Conservation (phyloP, 306 rosid genomes). For the Quercus aquifolioides region DNA sequence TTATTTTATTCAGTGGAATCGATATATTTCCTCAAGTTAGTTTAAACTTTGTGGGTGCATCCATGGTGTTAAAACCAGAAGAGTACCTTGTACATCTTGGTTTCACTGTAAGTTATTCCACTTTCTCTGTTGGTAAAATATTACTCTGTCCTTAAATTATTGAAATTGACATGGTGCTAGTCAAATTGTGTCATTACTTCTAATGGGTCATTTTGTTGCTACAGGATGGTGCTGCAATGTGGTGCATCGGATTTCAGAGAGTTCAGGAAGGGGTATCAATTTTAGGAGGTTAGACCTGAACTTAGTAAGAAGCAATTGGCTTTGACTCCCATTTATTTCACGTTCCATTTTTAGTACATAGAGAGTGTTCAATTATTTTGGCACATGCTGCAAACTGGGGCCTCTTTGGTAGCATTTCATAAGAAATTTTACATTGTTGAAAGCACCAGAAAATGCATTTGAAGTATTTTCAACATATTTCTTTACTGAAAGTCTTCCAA, state of each 20-base stretch:
- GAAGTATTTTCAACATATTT: not conserved
- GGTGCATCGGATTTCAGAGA: slow-evolving; percentile 91
- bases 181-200: slow-evolving; percentile 12
- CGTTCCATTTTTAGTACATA: slow-evolving; percentile 6
- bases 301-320: not conserved
- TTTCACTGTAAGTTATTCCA: slow-evolving; percentile 49
- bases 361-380: not conserved
- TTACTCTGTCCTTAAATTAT: slow-evolving; percentile 3
- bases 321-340: slow-evolving; percentile 9
- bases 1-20: slow-evolving; percentile 48
- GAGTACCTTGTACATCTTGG: slow-evolving; percentile 70
- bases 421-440: not conserved
- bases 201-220: slow-evolving; percentile 19
- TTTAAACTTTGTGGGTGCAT: slow-evolving; percentile 81
- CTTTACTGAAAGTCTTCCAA: not conserved
- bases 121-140: slow-evolving; percentile 1
- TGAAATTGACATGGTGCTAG: slow-evolving; percentile 12
- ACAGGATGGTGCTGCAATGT: slow-evolving; percentile 69
- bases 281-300: slow-evolving; percentile 75
- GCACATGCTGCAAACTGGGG: not conserved
- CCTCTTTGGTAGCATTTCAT: not conserved
- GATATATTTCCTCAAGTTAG: slow-evolving; percentile 76
- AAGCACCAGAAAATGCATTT: not conserved
- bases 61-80: slow-evolving; percentile 88
- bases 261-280: slow-evolving; percentile 69